phyloP scores from a whole-genome alignment of 2,329 filamentous ascomycete species.

The Bisporella sp. region DNA sequence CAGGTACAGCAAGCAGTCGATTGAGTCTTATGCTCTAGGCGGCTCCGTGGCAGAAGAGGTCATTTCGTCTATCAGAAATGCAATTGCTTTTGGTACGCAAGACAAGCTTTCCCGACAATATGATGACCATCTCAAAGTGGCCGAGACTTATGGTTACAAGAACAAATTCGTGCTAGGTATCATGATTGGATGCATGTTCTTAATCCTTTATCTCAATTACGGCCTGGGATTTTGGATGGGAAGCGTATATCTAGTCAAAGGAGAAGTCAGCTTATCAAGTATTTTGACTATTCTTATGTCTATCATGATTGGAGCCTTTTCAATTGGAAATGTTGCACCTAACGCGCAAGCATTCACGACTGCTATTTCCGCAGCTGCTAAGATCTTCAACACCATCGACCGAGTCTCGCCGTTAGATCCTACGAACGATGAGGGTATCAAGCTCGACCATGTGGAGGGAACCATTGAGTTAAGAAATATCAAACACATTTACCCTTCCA shows the following conservation, averaged over 20 bases:
- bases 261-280: constrained; percentile 57
- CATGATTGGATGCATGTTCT: constrained; percentile 82
- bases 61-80: constrained; percentile 86
- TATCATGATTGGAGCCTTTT: constrained; percentile 89
- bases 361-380: constrained; percentile 74
- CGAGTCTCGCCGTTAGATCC: constrained; percentile 79
- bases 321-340: constrained; percentile 79
- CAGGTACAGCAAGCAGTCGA: constrained; percentile 70
- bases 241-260: constrained; percentile 62
- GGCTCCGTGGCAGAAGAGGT: constrained; percentile 92
- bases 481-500: constrained; percentile 90
- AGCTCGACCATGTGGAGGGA: constrained; percentile 65
- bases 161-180: constrained; percentile 65
- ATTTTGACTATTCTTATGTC: constrained; percentile 84
- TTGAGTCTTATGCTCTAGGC: constrained; percentile 75
- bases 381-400: constrained; percentile 94
- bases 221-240: constrained; percentile 86
- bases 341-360: constrained; percentile 83
- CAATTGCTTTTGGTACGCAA: constrained; percentile 88
- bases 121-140: constrained; percentile 63
- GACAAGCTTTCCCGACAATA: constrained; percentile 86
- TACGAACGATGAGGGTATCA: constrained; percentile 61
- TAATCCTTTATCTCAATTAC: constrained; percentile 80
- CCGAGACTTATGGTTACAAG: constrained; percentile 69
- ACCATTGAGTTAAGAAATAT: constrained; percentile 74